Conservation (phyloP, 768 basidiomycete genomes). For the Kwoniella botswanensis region DNA sequence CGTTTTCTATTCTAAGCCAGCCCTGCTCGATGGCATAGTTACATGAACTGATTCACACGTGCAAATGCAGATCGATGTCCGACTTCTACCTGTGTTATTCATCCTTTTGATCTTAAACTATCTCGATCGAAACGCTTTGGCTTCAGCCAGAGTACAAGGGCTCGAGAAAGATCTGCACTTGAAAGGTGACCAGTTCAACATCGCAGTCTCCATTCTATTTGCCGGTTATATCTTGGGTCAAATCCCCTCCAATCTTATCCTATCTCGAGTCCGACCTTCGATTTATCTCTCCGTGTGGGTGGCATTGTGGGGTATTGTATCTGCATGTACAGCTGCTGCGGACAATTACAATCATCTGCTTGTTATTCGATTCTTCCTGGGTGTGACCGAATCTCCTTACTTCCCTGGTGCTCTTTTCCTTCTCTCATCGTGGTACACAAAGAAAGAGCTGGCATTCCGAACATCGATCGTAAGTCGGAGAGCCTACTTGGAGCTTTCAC, state of each 20-base stretch:
- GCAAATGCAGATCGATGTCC: conserved; percentile 31
- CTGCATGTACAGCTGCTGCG: conserved; percentile 39
- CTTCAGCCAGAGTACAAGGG: conserved; percentile 46
- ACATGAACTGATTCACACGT: background rate
- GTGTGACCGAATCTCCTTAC: conserved; percentile 46
- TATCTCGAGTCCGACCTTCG: conserved; percentile 34
- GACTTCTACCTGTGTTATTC: conserved; percentile 38
- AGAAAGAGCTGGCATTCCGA: conserved; percentile 40
- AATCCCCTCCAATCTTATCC: conserved; percentile 50
- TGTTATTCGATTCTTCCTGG: conserved; percentile 45
- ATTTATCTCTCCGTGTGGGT: conserved; percentile 21
- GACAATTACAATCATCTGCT: conserved; percentile 36
- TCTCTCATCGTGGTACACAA: conserved; percentile 48
- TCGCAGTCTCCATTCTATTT: conserved; percentile 48
- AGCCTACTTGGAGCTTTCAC: conserved; percentile 58
- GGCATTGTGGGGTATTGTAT: conserved; percentile 26
- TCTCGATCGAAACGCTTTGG: conserved; percentile 45
- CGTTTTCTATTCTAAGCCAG: background rate
- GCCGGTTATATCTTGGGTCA: conserved; percentile 48
- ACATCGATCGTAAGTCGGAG: conserved; percentile 20
- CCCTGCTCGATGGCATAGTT: too few relatives aligned
- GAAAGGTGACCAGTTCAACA: conserved; percentile 37
- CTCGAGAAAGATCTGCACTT: conserved; percentile 46
- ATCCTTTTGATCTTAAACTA: conserved; percentile 40
- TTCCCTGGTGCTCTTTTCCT: conserved; percentile 56